These are phyloP conservation scores for Lasiodiplodia sp. DNA, from an alignment of 2,329 filamentous ascomycete genomes.

Conservation along the genomic window DNA sequence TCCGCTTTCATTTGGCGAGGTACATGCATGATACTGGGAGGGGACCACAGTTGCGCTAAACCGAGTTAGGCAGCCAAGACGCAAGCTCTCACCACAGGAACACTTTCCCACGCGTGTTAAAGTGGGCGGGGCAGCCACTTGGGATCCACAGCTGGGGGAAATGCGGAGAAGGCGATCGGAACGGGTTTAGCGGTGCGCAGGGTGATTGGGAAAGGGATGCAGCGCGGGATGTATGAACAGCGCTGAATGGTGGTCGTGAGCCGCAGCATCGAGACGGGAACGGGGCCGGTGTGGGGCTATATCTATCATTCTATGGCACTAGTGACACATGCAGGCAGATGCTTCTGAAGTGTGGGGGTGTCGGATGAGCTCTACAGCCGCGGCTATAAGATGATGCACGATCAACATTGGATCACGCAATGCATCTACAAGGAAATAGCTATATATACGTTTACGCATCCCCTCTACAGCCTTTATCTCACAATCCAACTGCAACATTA, in stretches of 20 bases:
- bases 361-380: neutral
- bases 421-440: neutral
- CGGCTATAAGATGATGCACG: slow-evolving; percentile 2
- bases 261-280: slow-evolving; percentile 11
- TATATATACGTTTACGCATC: neutral
- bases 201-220: slow-evolving; percentile 6
- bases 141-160: too few relatives aligned
- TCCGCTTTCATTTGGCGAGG: too few relatives aligned
- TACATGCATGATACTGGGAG: too few relatives aligned
- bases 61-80: too few relatives aligned
- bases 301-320: too few relatives aligned
- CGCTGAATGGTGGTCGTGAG: neutral
- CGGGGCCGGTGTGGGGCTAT: slow-evolving; percentile 3
- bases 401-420: slow-evolving; percentile 11
- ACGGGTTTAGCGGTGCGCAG: neutral
- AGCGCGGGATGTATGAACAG: slow-evolving; percentile 4
- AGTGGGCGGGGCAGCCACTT: too few relatives aligned
- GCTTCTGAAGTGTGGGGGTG: too few relatives aligned
- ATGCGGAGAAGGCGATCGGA: neutral
- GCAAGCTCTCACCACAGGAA: too few relatives aligned
- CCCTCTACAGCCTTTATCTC: neutral
- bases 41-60: too few relatives aligned
- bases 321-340: neutral
- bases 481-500: neutral
- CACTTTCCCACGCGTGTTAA: too few relatives aligned